Conservation (phyloP, 305 asterid genomes). For the Rubia occidens region DNA sequence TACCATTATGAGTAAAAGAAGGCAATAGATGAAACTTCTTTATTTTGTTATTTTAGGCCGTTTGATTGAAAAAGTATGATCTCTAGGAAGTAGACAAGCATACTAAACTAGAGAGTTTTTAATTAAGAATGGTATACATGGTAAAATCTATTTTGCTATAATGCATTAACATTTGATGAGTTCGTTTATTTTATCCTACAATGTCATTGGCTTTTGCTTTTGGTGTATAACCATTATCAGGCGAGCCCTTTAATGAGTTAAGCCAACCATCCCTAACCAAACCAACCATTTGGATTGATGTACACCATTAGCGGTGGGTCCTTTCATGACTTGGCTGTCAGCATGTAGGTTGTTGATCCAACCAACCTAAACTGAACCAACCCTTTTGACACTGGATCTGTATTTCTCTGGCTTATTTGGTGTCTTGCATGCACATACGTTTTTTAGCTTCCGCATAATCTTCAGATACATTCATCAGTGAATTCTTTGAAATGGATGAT, state of each 20-base stretch:
- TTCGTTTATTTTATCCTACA: neutral
- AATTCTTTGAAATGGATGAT: neutral
- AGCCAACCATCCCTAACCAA: neutral
- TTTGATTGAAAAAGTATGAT: neutral
- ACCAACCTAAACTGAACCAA: neutral
- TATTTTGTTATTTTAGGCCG: neutral
- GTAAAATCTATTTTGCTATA: neutral
- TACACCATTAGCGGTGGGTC: neutral
- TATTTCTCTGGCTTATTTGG: neutral
- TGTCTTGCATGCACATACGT: neutral
- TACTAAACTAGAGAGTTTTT: neutral
- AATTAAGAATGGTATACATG: neutral
- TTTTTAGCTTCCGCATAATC: neutral
- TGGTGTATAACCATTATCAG: neutral
- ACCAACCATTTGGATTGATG: conserved; percentile 5
- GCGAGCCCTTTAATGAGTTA: neutral
- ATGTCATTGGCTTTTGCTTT: neutral
- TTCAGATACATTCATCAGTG: neutral
- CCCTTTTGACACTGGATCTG: neutral
- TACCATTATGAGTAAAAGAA: neutral
- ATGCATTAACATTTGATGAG: neutral
- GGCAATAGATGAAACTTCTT: neutral
- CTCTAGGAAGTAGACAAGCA: neutral
- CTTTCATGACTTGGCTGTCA: neutral
- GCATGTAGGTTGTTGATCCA: neutral